phyloP scores from a whole-genome alignment of 1,284 basidiomycete species.

The Cutaneotrichosporon mucoides region DNA sequence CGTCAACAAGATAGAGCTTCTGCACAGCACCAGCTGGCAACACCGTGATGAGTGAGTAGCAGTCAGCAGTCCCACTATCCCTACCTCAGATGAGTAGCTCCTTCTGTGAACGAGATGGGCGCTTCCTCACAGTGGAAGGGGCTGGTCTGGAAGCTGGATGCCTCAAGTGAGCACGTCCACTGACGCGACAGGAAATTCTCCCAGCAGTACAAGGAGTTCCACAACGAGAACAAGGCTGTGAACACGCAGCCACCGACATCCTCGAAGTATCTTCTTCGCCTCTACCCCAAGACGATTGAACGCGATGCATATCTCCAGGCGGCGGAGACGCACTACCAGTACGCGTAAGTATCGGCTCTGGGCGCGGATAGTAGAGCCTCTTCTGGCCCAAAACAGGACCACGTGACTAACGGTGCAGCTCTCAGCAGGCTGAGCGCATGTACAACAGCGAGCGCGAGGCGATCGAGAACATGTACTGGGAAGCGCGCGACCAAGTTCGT shows the following conservation, averaged over 20 bases:
- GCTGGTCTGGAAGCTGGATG: too few species aligned
- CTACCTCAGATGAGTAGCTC: too few species aligned
- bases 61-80: too few species aligned
- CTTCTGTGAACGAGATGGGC: too few species aligned
- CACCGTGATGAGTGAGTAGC: constrained; percentile 50
- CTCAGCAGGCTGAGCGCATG: constrained; percentile 40
- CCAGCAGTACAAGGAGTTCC: constrained; percentile 45
- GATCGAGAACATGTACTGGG: constrained; percentile 52
- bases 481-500: constrained; percentile 47
- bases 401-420: constrained; percentile 21
- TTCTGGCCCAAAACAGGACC: background rate
- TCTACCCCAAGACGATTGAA: constrained; percentile 52
- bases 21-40: constrained; percentile 51
- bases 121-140: too few species aligned
- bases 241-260: constrained; percentile 50
- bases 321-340: constrained; percentile 50
- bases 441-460: constrained; percentile 52
- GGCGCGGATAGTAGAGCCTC: background rate
- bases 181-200: constrained; percentile 42
- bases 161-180: too few species aligned
- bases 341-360: constrained; percentile 38
- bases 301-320: constrained; percentile 51
- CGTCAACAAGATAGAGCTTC: constrained; percentile 52
- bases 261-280: constrained; percentile 49
- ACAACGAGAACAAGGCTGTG: constrained; percentile 44